Evolutionary conservation across 179 eudicot species (phyloP).

Genomic region (Vitellaria paradoxa): DNA sequence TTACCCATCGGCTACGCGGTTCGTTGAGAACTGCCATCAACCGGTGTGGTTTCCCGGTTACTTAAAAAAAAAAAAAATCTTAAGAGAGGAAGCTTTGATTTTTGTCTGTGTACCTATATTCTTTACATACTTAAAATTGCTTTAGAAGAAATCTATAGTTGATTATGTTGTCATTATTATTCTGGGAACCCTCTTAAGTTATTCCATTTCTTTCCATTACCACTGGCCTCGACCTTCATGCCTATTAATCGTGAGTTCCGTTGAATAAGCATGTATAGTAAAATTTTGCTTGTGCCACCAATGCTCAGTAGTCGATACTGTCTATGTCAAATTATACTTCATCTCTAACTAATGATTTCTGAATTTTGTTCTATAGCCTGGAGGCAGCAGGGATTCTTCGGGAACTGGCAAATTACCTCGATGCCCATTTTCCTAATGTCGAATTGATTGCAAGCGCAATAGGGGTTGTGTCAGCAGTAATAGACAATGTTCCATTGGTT

Average conservation of each 20-base stretch:
- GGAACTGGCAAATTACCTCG: constrained; percentile 89
- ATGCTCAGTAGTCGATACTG: too few species aligned
- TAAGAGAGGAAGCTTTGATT: background rate
- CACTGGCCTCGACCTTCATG: too few species aligned
- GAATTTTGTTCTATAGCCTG: constrained; percentile 40
- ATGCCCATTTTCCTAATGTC: constrained; percentile 64
- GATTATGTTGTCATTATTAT: background rate
- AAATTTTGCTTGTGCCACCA: background rate
- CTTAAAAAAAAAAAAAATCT: too few species aligned
- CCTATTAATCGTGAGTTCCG: too few species aligned
- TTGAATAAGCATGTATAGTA: background rate
- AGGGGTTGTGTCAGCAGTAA: constrained; percentile 81
- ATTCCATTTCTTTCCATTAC: background rate
- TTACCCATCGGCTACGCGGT: too few species aligned
- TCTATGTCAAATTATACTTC: background rate
- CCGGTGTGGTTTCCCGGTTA: too few species aligned
- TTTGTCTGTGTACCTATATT: background rate
- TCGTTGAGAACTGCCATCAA: too few species aligned
- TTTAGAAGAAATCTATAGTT: background rate
- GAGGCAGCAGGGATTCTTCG: constrained; percentile 93
- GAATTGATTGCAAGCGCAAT: constrained; percentile 84
- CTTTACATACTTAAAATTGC: background rate
- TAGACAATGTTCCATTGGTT: constrained; percentile 94
- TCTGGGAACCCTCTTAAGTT: background rate
- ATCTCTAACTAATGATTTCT: constrained; percentile 5